Conservation (phyloP, 2,329 filamentous ascomycete species). For the Chaetomiaceae sp. region DNA sequence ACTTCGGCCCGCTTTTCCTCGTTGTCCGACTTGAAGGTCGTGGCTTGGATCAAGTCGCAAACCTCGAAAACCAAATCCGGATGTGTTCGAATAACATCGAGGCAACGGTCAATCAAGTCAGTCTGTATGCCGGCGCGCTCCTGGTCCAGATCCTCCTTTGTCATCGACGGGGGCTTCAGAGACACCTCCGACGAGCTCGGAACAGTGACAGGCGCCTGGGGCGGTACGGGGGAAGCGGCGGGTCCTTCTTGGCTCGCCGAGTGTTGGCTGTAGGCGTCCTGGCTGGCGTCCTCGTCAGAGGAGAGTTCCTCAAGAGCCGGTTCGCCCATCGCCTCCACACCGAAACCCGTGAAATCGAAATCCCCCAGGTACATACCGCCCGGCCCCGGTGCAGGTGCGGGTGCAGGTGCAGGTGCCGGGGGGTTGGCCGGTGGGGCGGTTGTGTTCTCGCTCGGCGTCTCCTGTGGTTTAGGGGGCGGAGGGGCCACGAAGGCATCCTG, state of each 20-base stretch:
- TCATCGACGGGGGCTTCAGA: slow-evolving; percentile 39
- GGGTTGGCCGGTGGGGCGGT: slow-evolving; percentile 10
- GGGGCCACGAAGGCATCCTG: slow-evolving; percentile 45
- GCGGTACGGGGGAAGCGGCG: slow-evolving; percentile 24
- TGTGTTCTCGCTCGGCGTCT: slow-evolving; percentile 15
- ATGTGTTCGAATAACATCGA: slow-evolving; percentile 86
- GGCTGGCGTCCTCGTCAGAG: slow-evolving; percentile 27
- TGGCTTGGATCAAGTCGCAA: slow-evolving; percentile 75
- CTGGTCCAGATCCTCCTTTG: slow-evolving; percentile 74
- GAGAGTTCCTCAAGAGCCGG: slow-evolving; percentile 24
- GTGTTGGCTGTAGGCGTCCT: slow-evolving; percentile 12
- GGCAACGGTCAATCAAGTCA: slow-evolving; percentile 79
- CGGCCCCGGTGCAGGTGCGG: no score
- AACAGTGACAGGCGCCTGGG: slow-evolving; percentile 26
- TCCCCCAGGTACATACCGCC: no score
- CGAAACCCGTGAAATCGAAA: slow-evolving; percentile 26
- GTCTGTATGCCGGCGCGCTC: slow-evolving; percentile 67
- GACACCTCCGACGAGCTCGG: slow-evolving; percentile 22
- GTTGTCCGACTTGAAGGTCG: slow-evolving; percentile 56
- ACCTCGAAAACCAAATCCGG: slow-evolving; percentile 87
- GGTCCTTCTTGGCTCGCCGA: slow-evolving; percentile 23
- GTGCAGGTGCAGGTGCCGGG: slow-evolving; percentile 24
- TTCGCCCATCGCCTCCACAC: slow-evolving; percentile 26
- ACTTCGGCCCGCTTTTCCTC: slow-evolving; percentile 63
- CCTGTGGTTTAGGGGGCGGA: slow-evolving; percentile 30